These are phyloP conservation scores for Warburgia ugandensis DNA, from an alignment of 164 flowering plant species.

Conservation along the genomic window DNA sequence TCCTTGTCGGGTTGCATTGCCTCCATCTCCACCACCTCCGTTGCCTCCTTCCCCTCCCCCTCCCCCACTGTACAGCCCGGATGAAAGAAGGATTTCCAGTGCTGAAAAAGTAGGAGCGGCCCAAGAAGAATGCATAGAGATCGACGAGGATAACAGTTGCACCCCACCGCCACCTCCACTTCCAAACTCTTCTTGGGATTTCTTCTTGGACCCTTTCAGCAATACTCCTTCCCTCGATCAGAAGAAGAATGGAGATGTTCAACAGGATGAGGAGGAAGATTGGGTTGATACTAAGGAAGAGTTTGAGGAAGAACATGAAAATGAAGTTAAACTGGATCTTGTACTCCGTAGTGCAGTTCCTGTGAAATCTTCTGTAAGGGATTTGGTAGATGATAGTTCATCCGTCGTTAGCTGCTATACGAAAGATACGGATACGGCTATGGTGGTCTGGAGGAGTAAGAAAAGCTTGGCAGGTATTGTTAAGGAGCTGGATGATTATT, in stretches of 20 bases:
- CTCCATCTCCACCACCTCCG: slow-evolving; percentile 69
- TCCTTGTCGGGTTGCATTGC: slow-evolving; percentile 19
- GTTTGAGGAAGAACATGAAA: slow-evolving; percentile 50
- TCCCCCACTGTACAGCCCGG: slow-evolving; percentile 64
- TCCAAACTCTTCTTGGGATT: slow-evolving; percentile 43
- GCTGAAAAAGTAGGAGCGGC: slow-evolving; percentile 11
- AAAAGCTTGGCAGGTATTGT: slow-evolving; percentile 49
- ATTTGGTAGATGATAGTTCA: slow-evolving; percentile 43
- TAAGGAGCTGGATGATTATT: slow-evolving; percentile 77
- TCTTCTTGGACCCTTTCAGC: slow-evolving; percentile 48
- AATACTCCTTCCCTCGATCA: slow-evolving; percentile 13
- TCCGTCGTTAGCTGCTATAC: slow-evolving; percentile 45
- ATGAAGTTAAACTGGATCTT: slow-evolving; percentile 14
- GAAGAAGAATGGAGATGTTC: slow-evolving; percentile 21
- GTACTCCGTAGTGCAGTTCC: slow-evolving; percentile 12
- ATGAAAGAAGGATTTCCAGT: slow-evolving; percentile 13
- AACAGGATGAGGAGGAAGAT: slow-evolving; percentile 52
- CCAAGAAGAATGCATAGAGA: slow-evolving; percentile 41
- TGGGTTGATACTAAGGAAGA: slow-evolving; percentile 71
- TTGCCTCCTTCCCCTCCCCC: too few relatives aligned
- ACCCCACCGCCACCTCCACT: slow-evolving; percentile 51
- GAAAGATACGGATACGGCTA: slow-evolving; percentile 43
- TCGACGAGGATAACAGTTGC: slow-evolving; percentile 23
- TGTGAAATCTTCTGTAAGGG: slow-evolving; percentile 24
- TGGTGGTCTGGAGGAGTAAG: slow-evolving; percentile 44